phyloP scores from a whole-genome alignment of 495 filamentous ascomycete species.

The Tuber aestivum region DNA sequence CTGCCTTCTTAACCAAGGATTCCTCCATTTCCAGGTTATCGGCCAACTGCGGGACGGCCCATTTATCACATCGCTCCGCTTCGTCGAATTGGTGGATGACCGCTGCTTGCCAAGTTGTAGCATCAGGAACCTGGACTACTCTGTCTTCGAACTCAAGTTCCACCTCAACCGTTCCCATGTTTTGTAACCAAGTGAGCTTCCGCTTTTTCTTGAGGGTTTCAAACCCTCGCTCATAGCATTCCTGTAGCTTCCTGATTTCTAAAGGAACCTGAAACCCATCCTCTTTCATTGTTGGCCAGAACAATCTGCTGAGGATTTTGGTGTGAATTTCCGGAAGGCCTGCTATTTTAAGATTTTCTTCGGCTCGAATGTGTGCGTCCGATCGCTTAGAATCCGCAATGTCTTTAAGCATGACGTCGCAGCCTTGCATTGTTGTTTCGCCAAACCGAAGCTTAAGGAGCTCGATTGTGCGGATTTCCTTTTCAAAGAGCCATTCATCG shows the following conservation, averaged over 20 bases:
- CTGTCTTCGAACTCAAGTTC: constrained; percentile 80
- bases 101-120: constrained; percentile 80
- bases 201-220: constrained; percentile 69
- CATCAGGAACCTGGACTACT: constrained; percentile 59
- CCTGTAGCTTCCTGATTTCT: constrained; percentile 57
- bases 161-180: constrained; percentile 72
- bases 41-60: constrained; percentile 59
- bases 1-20: constrained; percentile 65
- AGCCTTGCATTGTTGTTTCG: constrained; percentile 74
- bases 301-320: constrained; percentile 84
- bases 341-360: constrained; percentile 41
- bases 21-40: constrained; percentile 67
- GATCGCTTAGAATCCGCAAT: constrained; percentile 77
- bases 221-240: constrained; percentile 69
- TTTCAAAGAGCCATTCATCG: constrained; percentile 44
- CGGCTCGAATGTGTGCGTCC: constrained; percentile 57
- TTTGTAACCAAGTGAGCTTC: constrained; percentile 81
- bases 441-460: constrained; percentile 85
- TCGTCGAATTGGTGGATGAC: constrained; percentile 80
- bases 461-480: constrained; percentile 64
- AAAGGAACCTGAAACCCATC: constrained; percentile 68
- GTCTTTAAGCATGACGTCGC: constrained; percentile 95
- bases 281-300: constrained; percentile 81
- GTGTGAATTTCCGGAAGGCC: constrained; percentile 52
- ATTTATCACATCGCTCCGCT: constrained; percentile 26